Evolutionary conservation across 768 basidiomycete genomes (phyloP).

Genomic region (Lenzites betulinus): DNA sequence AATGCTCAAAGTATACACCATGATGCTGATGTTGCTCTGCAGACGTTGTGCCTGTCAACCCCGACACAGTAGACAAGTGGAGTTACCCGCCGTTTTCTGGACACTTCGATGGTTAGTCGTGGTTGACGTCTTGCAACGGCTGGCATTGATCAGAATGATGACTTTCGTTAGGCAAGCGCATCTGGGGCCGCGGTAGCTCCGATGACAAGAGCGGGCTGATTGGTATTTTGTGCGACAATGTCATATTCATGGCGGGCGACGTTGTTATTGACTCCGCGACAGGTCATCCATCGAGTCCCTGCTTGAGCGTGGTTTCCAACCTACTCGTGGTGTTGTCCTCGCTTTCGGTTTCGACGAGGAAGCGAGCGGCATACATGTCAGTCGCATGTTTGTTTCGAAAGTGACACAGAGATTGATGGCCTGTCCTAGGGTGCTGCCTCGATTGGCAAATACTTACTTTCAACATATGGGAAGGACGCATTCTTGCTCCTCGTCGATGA

Average conservation of each 20-base stretch:
- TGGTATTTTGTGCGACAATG: slow-evolving; percentile 32
- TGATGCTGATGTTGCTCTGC: not conserved
- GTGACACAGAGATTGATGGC: not conserved
- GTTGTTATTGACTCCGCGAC: not conserved
- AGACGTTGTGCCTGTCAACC: slow-evolving; percentile 56
- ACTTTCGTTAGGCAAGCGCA: slow-evolving; percentile 24
- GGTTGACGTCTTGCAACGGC: not conserved
- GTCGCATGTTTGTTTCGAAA: not conserved
- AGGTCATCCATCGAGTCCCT: slow-evolving; percentile 49
- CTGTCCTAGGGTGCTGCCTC: slow-evolving; percentile 41
- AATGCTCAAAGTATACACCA: not conserved
- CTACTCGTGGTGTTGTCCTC: slow-evolving; percentile 43
- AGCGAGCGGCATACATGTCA: slow-evolving; percentile 32
- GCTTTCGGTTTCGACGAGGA: slow-evolving; percentile 58
- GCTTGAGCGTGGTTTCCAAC: slow-evolving; percentile 46
- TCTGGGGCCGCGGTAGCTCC: slow-evolving; percentile 39
- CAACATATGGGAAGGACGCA: slow-evolving; percentile 49
- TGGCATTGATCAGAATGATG: not conserved
- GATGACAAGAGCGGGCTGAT: slow-evolving; percentile 40
- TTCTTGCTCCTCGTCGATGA: slow-evolving; percentile 63
- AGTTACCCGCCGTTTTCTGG: slow-evolving; percentile 53
- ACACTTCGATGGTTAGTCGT: slow-evolving; percentile 37
- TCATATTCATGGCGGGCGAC: not conserved
- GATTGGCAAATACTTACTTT: slow-evolving; percentile 43
- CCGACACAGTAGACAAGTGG: slow-evolving; percentile 48